Conservation (phyloP, 148 eudicot species). For the Simmondsia chinensis region DNA sequence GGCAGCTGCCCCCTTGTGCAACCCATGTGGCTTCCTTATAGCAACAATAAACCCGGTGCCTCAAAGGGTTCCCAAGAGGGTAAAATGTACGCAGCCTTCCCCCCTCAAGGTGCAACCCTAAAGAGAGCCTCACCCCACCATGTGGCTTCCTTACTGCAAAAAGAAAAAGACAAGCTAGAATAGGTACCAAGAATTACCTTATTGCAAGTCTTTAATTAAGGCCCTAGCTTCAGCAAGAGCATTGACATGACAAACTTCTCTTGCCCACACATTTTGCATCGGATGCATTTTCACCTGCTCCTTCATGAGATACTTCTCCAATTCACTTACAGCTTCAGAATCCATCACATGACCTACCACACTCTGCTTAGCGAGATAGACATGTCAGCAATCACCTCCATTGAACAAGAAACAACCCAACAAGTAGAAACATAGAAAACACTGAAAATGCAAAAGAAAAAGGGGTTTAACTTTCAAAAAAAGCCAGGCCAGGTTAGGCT, state of each 20-base stretch:
- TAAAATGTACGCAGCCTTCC: too few relatives aligned
- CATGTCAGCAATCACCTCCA: too few relatives aligned
- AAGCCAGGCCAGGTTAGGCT: too few relatives aligned
- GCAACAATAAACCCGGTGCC: too few relatives aligned
- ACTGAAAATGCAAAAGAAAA: too few relatives aligned
- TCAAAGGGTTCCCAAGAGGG: too few relatives aligned
- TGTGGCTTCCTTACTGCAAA: neutral
- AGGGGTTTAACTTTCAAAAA: too few relatives aligned
- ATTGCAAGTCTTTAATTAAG: slow-evolving; percentile 29
- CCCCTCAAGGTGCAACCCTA: too few relatives aligned
- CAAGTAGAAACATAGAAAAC: neutral
- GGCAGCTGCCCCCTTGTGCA: too few relatives aligned
- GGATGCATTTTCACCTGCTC: slow-evolving; percentile 46
- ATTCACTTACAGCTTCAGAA: slow-evolving; percentile 14
- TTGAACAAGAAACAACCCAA: neutral
- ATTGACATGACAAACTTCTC: slow-evolving; percentile 36
- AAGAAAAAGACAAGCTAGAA: neutral
- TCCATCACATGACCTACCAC: slow-evolving; percentile 55
- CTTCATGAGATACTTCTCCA: slow-evolving; percentile 38
- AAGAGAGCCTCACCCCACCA: too few relatives aligned
- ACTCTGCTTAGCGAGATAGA: slow-evolving; percentile 34
- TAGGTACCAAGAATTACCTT: slow-evolving; percentile 10
- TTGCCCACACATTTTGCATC: slow-evolving; percentile 60
- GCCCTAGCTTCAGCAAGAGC: slow-evolving; percentile 57
- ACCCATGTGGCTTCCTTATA: too few relatives aligned